Conservation (phyloP, 164 flowering plant species). For the Vitis amurensis region DNA sequence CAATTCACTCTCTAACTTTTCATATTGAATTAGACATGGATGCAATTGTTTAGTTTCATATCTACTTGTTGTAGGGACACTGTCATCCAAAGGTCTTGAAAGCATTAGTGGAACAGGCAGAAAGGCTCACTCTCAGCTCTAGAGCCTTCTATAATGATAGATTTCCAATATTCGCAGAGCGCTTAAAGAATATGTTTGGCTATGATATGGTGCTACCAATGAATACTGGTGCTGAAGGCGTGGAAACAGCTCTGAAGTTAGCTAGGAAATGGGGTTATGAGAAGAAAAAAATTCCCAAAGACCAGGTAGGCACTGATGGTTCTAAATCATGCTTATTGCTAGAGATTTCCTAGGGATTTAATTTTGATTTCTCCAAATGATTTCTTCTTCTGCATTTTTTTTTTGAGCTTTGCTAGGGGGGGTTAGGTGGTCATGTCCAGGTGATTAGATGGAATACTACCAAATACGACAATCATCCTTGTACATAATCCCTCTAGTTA, state of each 20-base stretch:
- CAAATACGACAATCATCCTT: no score
- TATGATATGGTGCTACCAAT: slow-evolving; percentile 98
- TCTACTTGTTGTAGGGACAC: slow-evolving; percentile 68
- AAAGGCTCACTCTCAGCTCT: slow-evolving; percentile 83
- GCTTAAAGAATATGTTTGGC: slow-evolving; percentile 68
- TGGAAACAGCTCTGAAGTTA: slow-evolving; percentile 90
- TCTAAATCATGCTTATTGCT: slow-evolving; percentile 2
- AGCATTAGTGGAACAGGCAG: slow-evolving; percentile 82
- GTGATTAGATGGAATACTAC: no score
- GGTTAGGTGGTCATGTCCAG: no score
- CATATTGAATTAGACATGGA: not conserved
- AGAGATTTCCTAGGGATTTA: not conserved
- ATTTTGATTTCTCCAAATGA: not conserved
- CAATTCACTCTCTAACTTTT: not conserved
- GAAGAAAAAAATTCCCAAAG: slow-evolving; percentile 80
- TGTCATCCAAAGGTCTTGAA: slow-evolving; percentile 89
- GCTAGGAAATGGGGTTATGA: slow-evolving; percentile 95
- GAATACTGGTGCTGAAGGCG: slow-evolving; percentile 99
- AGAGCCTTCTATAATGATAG: slow-evolving; percentile 92
- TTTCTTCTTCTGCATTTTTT: not conserved
- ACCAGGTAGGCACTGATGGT: slow-evolving; percentile 54
- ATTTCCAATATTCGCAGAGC: slow-evolving; percentile 83
- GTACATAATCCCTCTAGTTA: no score
- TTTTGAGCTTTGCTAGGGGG: no score
- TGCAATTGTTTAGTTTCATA: not conserved